Percentiles rank a stretch among this genome's conserved stretches.
phyloP scores from a whole-genome alignment of 2,329 filamentous ascomycete genomes.

The Talaromyces marneffei region DNA sequence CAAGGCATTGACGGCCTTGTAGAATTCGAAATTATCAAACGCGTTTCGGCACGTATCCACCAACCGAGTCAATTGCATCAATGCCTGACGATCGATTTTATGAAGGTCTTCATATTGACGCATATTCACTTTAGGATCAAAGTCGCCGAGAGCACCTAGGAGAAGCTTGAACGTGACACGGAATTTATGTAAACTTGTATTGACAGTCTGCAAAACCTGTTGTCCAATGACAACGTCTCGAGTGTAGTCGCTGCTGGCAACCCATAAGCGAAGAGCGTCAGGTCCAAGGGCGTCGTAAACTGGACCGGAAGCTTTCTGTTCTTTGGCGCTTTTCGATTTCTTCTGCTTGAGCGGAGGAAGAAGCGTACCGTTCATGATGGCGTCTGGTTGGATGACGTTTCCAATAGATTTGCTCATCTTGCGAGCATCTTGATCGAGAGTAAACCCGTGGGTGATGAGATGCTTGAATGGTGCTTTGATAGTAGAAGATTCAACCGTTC shows the following conservation, averaged over 20 bases:
- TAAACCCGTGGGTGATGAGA: conserved; percentile 94
- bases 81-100: conserved; percentile 65
- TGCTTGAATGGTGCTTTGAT: conserved; percentile 69
- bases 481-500: conserved; percentile 20
- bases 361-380: conserved; percentile 80
- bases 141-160: conserved; percentile 64
- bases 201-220: conserved; percentile 68
- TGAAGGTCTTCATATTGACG: conserved; percentile 48
- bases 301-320: conserved; percentile 30
- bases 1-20: conserved; percentile 65
- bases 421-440: conserved; percentile 78
- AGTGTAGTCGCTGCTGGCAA: conserved; percentile 85
- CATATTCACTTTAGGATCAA: conserved; percentile 37
- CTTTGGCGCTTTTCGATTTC: conserved; percentile 49
- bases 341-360: conserved; percentile 63
- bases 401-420: conserved; percentile 99
- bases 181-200: conserved; percentile 75
- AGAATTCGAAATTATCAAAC: conserved; percentile 72
- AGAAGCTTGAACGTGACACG: conserved; percentile 87
- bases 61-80: conserved; percentile 65
- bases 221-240: conserved; percentile 78
- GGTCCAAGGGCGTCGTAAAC: conserved; percentile 69
- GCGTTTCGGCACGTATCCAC: conserved; percentile 59
- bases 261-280: conserved; percentile 86
- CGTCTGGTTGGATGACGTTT: conserved; percentile 71